Evolutionary conservation across 306 rosid species (phyloP), one percentile per base, ranked within the genome.

Genomic region (Rubus idaeus): DNA sequence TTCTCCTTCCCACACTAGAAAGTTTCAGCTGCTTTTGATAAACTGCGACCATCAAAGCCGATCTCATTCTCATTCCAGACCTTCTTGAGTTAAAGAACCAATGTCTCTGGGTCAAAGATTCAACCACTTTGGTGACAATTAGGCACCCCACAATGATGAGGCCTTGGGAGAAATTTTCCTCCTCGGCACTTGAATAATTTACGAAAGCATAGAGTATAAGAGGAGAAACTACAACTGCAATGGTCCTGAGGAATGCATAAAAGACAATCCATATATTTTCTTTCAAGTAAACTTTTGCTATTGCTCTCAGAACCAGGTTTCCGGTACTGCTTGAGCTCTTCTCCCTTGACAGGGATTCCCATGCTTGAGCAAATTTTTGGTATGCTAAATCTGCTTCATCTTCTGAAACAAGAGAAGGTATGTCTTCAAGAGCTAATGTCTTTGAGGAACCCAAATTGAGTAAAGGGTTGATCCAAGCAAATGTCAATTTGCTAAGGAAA

Each of bases 11-110:
- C 8, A 84, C 68, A 78, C 83, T 89, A 0, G 98, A 91, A 73
- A 93, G 92, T 80, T 83, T 91, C 35, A 89, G 79, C 88, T 87
- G 89, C 81, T 93, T 93, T 12, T 73, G 52, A 69, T 93, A 91
- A 35, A 91, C 86, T 50, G 92, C 96, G 26, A 89, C 97, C 91
- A 93, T 93, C 21, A 91, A 71, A 53, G 97, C 90, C 11, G 96
- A 91, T 75, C 98, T 84, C 87, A 93, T 91, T 70, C 87, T 84
- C 96, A 90, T 85, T 0, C 94, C 96, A 0, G 84, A 86, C 81
- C 93, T 89, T 80, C 88, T 87, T 17, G 96, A 78, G 41, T 46
- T n/a, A 67, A 90, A 90, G 66, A 56, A 88, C 84, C 91, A 89
- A 49, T 89, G 98, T 57, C 95, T 89, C 40, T 93, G 96, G 11